A percentile compares a stretch with the other conserved stretches of the same genome.
Evolutionary conservation across 768 basidiomycete species (phyloP).

Genomic region (Candolleomyces eurysporus): DNA sequence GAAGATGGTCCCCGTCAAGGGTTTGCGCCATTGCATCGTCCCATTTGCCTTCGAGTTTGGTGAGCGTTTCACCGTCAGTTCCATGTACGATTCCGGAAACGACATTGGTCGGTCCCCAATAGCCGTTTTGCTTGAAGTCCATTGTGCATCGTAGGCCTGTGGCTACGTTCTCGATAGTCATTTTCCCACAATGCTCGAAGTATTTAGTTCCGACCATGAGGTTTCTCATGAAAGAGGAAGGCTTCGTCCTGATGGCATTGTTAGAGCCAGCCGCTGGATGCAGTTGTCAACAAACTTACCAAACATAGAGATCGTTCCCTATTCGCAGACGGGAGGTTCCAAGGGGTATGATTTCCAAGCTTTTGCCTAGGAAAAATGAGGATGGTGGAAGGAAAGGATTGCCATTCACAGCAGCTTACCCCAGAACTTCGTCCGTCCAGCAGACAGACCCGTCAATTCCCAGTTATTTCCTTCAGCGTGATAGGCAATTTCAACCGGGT

Average conservation of each 20-base stretch:
- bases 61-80: constrained; percentile 48
- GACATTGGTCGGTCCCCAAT: constrained; percentile 77
- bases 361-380: constrained; percentile 60
- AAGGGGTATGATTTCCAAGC: constrained; percentile 80
- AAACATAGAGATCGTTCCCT: constrained; percentile 65
- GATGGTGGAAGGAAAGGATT: constrained; percentile 8
- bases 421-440: constrained; percentile 88
- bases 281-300: constrained; percentile 33
- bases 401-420: constrained; percentile 46
- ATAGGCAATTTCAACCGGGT: constrained; percentile 77
- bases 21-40: constrained; percentile 76
- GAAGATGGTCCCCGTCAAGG: constrained; percentile 65
- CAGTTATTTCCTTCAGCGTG: constrained; percentile 80
- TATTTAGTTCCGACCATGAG: constrained; percentile 91
- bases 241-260: constrained; percentile 61
- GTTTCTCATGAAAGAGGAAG: constrained; percentile 86
- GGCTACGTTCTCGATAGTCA: constrained; percentile 67
- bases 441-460: constrained; percentile 73
- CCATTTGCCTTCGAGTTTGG: constrained; percentile 87
- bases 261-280: not conserved
- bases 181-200: constrained; percentile 79
- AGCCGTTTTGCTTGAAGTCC: constrained; percentile 86
- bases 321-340: constrained; percentile 69
- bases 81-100: constrained; percentile 62
- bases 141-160: constrained; percentile 59